A percentile compares a stretch with the other conserved stretches of the same genome.
Evolutionary conservation across 1,284 basidiomycete species (phyloP).

Genomic region (Tremellales sp.): DNA sequence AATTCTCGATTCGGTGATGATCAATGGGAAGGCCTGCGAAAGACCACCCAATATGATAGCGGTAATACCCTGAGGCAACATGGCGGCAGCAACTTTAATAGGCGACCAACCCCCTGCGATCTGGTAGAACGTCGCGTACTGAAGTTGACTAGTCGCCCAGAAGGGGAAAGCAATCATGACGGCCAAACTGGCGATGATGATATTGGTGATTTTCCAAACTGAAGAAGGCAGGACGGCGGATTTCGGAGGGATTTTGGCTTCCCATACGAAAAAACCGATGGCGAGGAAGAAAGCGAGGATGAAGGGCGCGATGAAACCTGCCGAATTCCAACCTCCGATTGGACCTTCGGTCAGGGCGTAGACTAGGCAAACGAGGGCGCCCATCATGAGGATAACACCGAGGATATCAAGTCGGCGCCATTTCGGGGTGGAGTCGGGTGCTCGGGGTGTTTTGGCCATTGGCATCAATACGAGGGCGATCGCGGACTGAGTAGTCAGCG

Average conservation of each 20-base stretch:
- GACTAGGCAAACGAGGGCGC: conserved; percentile 40
- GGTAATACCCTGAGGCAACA: conserved; percentile 41
- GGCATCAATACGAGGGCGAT: no score
- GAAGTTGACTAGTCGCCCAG: conserved; percentile 37
- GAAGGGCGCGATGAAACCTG: conserved; percentile 45
- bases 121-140: conserved; percentile 12
- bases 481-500: no score
- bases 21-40: conserved; percentile 22
- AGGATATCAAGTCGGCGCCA: conserved; percentile 44
- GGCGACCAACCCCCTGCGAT: conserved; percentile 16
- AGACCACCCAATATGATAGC: conserved; percentile 30
- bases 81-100: conserved; percentile 35
- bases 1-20: conserved; percentile 30
- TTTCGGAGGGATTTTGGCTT: conserved; percentile 22
- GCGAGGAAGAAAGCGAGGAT: conserved; percentile 30
- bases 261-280: conserved; percentile 42
- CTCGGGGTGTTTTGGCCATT: no score
- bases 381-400: conserved; percentile 38
- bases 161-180: conserved; percentile 27
- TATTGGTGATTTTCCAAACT: conserved; percentile 37
- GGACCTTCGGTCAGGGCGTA: conserved; percentile 42
- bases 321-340: conserved; percentile 39
- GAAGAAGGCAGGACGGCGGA: conserved; percentile 31
- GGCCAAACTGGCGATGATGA: conserved; percentile 24
- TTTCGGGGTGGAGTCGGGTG: no score